Evolutionary conservation across 78 protist genomes (phyloP), one percentile per base, ranked within the genome.

Genomic region (Chrysochromulina parva): DNA sequence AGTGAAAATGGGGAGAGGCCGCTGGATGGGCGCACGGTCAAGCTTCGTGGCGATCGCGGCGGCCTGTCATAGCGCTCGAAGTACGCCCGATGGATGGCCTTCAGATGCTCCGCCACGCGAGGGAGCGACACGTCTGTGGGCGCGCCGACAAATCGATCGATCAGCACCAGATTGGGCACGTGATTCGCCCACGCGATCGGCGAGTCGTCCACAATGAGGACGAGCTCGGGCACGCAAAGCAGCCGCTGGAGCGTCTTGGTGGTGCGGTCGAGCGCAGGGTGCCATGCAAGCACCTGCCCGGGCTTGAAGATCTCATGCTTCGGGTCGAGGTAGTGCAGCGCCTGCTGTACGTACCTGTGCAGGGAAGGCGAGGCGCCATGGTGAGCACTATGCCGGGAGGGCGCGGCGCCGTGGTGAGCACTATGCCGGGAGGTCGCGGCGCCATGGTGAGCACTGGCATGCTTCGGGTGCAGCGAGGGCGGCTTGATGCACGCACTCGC

Each of bases 251-350:
- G 60, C 19, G 59, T 53, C 86, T 78, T 78, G 26, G 86, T 78
- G 50, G 86, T 78, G 14, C 86, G 86, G 60, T 78, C 86, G 38
- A 50, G 86, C 28, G 59, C 86, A 22, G 86, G 86, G 13, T 53
- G 2, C 86, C 86, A 78, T 1, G 59, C 86, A 28, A 53, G 59
- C 50, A 78, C 86, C 71, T 65, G 71, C 24, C 71, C 71, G n/a
- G 71, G 71, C 50, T 13, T 1, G 60, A 78, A 78, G 47, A 48
- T 6, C 24, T 0, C 5, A 48, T 53, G 58, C 62, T 5, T 9
- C 24, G 62, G 62, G 86, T 53, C 55, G 62, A 48, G 62, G 47
- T 19, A 16, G 55, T 20, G 55, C 62, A 78, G 60, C 50, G 59
- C 62, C 55, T 52, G 54, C 26, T 5, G 26, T 5, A 16, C 69